phyloP scores from a whole-genome alignment of 345 rosid genomes.

The Citrus cavaleriei region DNA sequence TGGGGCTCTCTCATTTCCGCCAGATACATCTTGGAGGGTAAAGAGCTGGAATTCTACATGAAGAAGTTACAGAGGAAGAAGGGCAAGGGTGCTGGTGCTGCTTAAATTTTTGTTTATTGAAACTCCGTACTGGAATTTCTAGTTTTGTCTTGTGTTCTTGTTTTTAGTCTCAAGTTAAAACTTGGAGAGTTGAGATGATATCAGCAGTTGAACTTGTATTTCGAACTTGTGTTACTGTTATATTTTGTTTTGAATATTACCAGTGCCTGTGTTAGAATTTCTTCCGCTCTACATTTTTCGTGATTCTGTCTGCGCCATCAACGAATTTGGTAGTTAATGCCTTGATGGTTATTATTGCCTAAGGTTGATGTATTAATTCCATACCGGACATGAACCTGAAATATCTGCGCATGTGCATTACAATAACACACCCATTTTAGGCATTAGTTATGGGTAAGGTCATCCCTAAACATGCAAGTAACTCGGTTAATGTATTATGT shows the following conservation, averaged over 20 bases:
- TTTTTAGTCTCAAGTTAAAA: background rate
- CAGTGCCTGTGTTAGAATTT: background rate
- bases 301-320: no score
- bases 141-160: background rate
- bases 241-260: background rate
- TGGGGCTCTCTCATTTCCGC: background rate
- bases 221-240: background rate
- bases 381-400: no score
- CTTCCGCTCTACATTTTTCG: no score
- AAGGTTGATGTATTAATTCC: no score
- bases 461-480: no score
- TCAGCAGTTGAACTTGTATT: conserved; percentile 1
- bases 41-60: conserved; percentile 73
- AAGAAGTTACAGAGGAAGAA: conserved; percentile 85
- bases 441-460: background rate
- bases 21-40: conserved; percentile 71
- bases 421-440: no score
- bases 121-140: background rate
- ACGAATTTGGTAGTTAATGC: background rate
- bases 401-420: no score
- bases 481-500: no score
- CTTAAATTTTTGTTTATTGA: conserved; percentile 24
- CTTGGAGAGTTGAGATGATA: background rate
- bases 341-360: background rate
- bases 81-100: conserved; percentile 75